Evolutionary conservation across 192 early-diverging fungal genomes (phyloP).

Genomic region (Coemansia reversa): DNA sequence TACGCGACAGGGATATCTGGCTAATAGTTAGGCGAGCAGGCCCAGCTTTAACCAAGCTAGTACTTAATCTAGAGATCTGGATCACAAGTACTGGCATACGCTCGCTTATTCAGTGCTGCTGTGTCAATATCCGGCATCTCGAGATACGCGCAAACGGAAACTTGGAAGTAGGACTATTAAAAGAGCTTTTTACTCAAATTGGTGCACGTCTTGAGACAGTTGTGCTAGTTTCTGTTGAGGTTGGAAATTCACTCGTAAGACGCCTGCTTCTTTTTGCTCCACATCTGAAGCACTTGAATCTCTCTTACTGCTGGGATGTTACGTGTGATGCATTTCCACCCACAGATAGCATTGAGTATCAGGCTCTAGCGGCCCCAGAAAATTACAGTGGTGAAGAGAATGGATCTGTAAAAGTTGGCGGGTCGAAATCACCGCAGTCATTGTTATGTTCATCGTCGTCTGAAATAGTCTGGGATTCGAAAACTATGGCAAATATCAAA

Average conservation of each 20-base stretch:
- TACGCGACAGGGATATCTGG: constrained; percentile 20
- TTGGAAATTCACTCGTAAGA: constrained; percentile 19
- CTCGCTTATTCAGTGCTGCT: constrained; percentile 26
- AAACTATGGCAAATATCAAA: neutral
- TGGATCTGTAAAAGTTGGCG: neutral
- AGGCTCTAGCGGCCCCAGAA: neutral
- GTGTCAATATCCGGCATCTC: constrained; percentile 31
- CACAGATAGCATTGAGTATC: too few relatives aligned
- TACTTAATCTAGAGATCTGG: constrained; percentile 20
- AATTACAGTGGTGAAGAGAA: neutral
- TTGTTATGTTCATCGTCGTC: too few relatives aligned
- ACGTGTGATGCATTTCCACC: constrained; percentile 35
- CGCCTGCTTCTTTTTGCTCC: constrained; percentile 18
- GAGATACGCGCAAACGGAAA: constrained; percentile 25
- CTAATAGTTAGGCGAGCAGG: constrained; percentile 33
- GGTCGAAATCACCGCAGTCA: neutral
- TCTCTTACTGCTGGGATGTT: constrained; percentile 25
- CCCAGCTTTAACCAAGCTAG: constrained; percentile 26
- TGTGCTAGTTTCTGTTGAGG: constrained; percentile 18
- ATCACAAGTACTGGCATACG: constrained; percentile 18
- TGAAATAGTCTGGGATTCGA: constrained; percentile 3
- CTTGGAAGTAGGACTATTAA: constrained; percentile 16
- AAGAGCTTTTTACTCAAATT: constrained; percentile 5
- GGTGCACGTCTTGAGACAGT: constrained; percentile 20
- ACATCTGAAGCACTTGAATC: constrained; percentile 22